Conservation (phyloP, 208 protist species). For the Porcisia hertigi region DNA sequence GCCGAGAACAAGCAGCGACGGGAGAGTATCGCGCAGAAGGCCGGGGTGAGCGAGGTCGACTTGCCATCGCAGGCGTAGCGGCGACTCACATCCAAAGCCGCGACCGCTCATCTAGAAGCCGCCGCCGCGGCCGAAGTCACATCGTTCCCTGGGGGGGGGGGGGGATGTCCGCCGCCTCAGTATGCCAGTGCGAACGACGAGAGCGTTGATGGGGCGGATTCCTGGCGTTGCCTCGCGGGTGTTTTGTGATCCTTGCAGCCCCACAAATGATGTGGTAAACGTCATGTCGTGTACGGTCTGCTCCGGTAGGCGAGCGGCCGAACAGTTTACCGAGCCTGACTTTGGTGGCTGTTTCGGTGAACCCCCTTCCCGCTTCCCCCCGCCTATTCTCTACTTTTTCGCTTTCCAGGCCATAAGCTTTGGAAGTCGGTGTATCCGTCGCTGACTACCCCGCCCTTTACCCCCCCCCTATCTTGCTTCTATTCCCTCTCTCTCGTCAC, state of each 20-base stretch:
- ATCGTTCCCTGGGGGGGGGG: not conserved
- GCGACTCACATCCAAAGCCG: not conserved
- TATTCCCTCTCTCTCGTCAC: too few species aligned
- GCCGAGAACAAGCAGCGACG: conserved; percentile 7
- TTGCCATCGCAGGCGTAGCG: not conserved
- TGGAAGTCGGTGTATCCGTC: too few species aligned
- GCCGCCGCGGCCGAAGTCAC: not conserved
- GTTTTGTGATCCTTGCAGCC: not conserved
- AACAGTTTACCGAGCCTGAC: not conserved
- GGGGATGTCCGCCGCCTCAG: too few species aligned
- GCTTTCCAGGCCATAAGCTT: too few species aligned
- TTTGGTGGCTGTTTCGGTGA: not conserved
- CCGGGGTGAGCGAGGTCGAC: not conserved
- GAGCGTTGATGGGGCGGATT: not conserved
- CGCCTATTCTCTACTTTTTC: too few species aligned
- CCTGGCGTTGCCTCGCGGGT: not conserved
- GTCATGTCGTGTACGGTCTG: not conserved
- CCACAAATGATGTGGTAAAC: not conserved
- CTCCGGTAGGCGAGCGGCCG: not conserved
- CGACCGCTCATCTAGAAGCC: not conserved
- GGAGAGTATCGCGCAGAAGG: not conserved
- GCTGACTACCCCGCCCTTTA: too few species aligned
- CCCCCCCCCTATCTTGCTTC: too few species aligned
- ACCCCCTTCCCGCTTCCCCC: too few species aligned
- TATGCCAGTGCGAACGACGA: not conserved